These are phyloP conservation scores for Coemansia aciculifera DNA, from an alignment of 192 early-diverging fungal species.

Conservation along the genomic window DNA sequence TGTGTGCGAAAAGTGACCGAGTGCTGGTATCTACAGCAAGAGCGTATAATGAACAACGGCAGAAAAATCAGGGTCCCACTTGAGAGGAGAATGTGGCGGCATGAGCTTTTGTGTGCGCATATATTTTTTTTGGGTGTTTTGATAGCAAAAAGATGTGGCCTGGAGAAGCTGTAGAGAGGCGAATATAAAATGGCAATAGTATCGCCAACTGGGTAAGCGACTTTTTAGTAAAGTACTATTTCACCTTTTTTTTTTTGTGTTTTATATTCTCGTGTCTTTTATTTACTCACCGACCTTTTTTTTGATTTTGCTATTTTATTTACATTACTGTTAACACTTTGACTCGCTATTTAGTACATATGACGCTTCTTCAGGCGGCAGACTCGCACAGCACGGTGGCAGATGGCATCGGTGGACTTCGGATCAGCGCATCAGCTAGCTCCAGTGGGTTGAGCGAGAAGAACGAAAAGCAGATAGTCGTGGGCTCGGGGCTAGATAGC, in stretches of 20 bases:
- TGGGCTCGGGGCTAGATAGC: background rate
- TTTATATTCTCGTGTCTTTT: background rate
- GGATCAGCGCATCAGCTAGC: background rate
- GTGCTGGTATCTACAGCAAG: conserved; percentile 4
- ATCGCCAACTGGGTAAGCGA: background rate
- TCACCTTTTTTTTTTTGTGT: background rate
- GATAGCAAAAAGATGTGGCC: background rate
- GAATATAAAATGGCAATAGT: background rate
- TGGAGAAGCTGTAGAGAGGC: background rate
- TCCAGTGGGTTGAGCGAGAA: background rate
- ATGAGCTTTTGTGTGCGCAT: background rate
- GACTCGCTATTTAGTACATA: background rate
- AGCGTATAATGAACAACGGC: background rate
- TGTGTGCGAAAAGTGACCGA: background rate
- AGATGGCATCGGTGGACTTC: background rate
- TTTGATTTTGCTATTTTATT: background rate
- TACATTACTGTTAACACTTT: background rate
- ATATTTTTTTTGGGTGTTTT: background rate
- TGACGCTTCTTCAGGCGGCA: background rate
- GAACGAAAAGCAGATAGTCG: background rate
- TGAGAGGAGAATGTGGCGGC: background rate
- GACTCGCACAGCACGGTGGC: background rate
- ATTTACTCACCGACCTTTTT: background rate
- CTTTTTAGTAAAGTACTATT: conserved; percentile 3
- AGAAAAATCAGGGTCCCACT: conserved; percentile 4